phyloP scores from a whole-genome alignment of 1,284 basidiomycete genomes.

The Mycena citricolor region DNA sequence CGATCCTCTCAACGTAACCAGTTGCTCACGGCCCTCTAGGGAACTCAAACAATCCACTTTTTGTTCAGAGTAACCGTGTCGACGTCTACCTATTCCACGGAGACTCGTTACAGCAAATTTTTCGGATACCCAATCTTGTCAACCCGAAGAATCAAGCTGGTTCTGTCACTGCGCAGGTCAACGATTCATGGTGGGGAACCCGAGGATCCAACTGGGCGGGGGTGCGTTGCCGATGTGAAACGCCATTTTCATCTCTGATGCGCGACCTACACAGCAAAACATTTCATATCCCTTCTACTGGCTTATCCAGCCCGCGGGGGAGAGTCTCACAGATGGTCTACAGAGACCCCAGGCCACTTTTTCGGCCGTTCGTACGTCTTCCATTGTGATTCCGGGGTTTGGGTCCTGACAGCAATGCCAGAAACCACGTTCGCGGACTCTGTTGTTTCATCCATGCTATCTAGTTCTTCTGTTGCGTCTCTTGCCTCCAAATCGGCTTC shows the following conservation, averaged over 20 bases:
- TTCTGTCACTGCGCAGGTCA: conserved; percentile 48
- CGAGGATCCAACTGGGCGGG: conserved; percentile 53
- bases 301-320: conserved; percentile 57
- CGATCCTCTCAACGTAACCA: conserved; percentile 7
- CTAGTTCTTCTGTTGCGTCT: conserved; percentile 33
- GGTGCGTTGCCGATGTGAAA: too few species aligned
- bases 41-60: conserved; percentile 47
- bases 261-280: too few species aligned
- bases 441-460: conserved; percentile 47
- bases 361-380: conserved; percentile 69
- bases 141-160: conserved; percentile 62
- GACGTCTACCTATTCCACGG: conserved; percentile 72
- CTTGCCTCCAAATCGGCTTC: conserved; percentile 35
- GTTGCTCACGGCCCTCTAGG: conserved; percentile 30
- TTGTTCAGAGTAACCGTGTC: conserved; percentile 49
- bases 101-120: conserved; percentile 51
- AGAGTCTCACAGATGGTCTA: conserved; percentile 50
- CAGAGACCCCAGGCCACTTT: conserved; percentile 67
- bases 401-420: conserved; percentile 30
- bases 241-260: too few species aligned
- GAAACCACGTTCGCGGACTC: conserved; percentile 76
- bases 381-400: conserved; percentile 3
- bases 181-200: conserved; percentile 73
- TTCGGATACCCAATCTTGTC: conserved; percentile 36
- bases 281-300: conserved; percentile 69